Evolutionary conservation across 176 grass and related monocot genomes (phyloP), one percentile per base, ranked within the genome.

Genomic region (Ensete ventricosum): DNA sequence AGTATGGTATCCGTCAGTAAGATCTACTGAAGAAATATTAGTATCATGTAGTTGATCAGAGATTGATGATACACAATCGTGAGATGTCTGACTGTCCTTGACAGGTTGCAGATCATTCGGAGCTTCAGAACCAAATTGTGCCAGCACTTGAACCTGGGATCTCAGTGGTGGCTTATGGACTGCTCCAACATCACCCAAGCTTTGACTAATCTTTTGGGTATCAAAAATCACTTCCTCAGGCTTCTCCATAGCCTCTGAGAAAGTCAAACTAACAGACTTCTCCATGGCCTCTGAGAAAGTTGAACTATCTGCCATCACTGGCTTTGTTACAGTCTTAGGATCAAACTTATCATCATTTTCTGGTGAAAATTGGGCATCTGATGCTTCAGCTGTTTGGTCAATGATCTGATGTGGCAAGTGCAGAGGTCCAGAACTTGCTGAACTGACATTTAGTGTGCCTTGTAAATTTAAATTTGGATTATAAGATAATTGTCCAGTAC

Each of bases 391-490:
- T 70, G 67, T 62, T 29, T 59, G 80, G 22, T 75, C 73, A 79
- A 75, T 52, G 60, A 73, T 54, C 73, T 87, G 82, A 83, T 85
- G 84, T 54, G 82, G 80, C 80, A 89, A 22, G 23, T 62, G 23
- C n/a, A 65, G 71, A 87, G 73, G 50, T 53, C 69, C 65, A 80
- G 90, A 84, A 52, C 53, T 84, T 80, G 84, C 62, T 0, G 76
- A 77, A 75, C 69, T 82, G 55, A 55, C 58, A 88, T 78, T 76
- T 54, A 84, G 79, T 11, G 23, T 69, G 72, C 69, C 69, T 73
- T 71, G 85, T 34, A 68, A 73, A 76, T 76, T 81, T 52, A 81
- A 48, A 89, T 76, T 83, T 64, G 82, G 72, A 75, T 79, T 77
- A 81, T 58, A 79, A 73, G 77, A 70, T 77, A 62, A 77, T 27